Base-by-base conservation (phyloP, 2,329 filamentous ascomycete genomes). In the Cordyceps fumosorosea region DNA sequence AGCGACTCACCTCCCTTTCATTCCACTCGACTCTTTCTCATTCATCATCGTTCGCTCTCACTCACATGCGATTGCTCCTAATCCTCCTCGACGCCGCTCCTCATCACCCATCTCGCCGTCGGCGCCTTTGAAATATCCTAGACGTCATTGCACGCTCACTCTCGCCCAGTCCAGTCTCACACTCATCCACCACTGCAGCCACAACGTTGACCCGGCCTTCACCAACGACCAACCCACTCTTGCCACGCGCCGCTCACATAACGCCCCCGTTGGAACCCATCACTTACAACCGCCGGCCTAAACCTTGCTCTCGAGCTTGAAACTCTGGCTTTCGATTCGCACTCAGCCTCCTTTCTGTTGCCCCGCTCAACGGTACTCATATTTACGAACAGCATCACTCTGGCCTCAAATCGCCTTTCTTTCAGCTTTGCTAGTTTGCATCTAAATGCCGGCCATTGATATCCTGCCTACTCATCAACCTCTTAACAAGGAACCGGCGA, bases 401-500 rank as follows among this genome's bases (percentile, higher is more conserved):
- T 22, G n/a, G 3, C n/a, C 44, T n/a, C n/a, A 3, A 40, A 14
- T 47, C 22, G 40, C 57, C n/a, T 42, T 29, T 29, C 8, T 11
- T 20, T 29, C 11, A 20, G 12, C 16, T 18, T 56, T 18, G 16
- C 22, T 22, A 37, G 56, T 60, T 61, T 61, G 59, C n/a, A 55
- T 61, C 59, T 61, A 50, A 50, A 61, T 61, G 59, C 51, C 29
- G 52, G 22, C 59, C 42, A 34, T 44, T 42, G 45, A 50, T 56
- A 18, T 48, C 37, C 16, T 22, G 3, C 37, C 29, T n/a, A 45
- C 26, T 3, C 24, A 57, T 24, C 54, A 62, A 37, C 24, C 22
- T 16, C 24, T 52, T 10, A 45, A 51, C 12, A 40, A 48, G 34
- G 24, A 52, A 6, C 40, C 24, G 16, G 37, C 8, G 7, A 24